phyloP scores from a whole-genome alignment of 345 rosid species.

The Eucalyptus dawsonii region DNA sequence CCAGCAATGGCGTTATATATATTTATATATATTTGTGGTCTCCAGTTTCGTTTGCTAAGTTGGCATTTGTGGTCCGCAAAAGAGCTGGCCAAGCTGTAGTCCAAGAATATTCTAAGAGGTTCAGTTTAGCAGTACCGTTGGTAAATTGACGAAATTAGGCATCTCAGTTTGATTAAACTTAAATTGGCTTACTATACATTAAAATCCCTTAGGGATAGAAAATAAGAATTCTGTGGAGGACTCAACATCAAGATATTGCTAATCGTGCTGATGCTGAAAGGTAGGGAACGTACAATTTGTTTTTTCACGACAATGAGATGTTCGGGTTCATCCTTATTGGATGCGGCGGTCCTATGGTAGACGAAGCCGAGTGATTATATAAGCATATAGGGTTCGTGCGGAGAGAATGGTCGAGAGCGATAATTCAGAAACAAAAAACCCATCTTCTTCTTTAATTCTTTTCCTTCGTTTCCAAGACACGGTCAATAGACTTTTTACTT shows the following conservation, averaged over 20 bases:
- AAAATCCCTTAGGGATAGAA: background rate
- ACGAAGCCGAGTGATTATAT: background rate
- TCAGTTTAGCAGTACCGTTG: background rate
- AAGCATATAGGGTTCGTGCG: background rate
- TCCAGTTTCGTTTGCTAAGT: background rate
- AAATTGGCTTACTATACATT: background rate
- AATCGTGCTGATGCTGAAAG: background rate
- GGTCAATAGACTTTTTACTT: background rate
- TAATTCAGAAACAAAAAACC: background rate
- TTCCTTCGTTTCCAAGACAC: background rate
- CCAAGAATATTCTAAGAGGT: background rate
- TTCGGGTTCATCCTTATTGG: background rate
- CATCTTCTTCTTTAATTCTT: background rate
- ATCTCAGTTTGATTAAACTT: background rate
- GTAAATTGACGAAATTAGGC: background rate
- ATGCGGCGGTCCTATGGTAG: background rate
- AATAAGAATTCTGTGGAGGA: background rate
- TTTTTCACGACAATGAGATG: background rate
- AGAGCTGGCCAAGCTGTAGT: background rate
- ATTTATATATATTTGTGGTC: background rate
- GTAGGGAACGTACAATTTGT: background rate
- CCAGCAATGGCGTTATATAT: background rate
- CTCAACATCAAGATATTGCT: background rate
- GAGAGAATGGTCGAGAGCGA: background rate
- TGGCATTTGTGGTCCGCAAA: background rate